These are phyloP conservation scores for Eucalyptus virginea DNA, from an alignment of 345 rosid genomes.

Conservation along the genomic window DNA sequence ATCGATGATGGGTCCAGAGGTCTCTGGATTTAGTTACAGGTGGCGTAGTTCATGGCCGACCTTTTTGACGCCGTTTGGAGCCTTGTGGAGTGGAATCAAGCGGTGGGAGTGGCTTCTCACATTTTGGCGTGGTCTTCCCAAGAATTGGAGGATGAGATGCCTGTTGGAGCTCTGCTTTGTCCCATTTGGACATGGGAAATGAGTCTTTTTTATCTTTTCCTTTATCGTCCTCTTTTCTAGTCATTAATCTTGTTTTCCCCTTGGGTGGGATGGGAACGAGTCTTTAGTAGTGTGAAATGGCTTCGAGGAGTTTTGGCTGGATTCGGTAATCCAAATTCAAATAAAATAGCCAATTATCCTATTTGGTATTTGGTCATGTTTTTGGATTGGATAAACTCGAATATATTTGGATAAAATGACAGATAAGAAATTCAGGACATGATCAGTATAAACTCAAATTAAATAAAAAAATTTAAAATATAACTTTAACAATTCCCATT, in stretches of 20 bases:
- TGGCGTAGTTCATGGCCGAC: not conserved
- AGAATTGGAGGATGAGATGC: not conserved
- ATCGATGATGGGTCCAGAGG: not conserved
- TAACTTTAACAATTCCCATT: too few species aligned
- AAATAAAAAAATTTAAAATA: too few species aligned
- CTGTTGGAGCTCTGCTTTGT: not conserved
- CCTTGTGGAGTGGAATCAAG: not conserved
- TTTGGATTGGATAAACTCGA: not conserved
- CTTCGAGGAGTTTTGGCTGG: not conserved
- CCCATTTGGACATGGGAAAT: not conserved
- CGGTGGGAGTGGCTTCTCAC: not conserved
- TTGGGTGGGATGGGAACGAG: not conserved
- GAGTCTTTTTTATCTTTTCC: not conserved
- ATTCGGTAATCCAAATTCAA: too few species aligned
- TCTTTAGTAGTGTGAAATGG: not conserved
- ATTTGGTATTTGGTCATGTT: not conserved
- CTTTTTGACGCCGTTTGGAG: not conserved
- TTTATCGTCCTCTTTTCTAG: not conserved
- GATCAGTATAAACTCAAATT: rapidly evolving
- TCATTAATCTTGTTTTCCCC: not conserved
- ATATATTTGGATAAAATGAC: too few species aligned
- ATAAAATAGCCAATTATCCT: too few species aligned
- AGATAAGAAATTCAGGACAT: rapidly evolving
- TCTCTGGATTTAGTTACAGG: not conserved
- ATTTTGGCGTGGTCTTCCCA: not conserved